A percentile compares a stretch with the other conserved stretches of the same genome.
Conservation (phyloP, 2,329 filamentous ascomycete genomes). For the Lecanicillium sp. region DNA sequence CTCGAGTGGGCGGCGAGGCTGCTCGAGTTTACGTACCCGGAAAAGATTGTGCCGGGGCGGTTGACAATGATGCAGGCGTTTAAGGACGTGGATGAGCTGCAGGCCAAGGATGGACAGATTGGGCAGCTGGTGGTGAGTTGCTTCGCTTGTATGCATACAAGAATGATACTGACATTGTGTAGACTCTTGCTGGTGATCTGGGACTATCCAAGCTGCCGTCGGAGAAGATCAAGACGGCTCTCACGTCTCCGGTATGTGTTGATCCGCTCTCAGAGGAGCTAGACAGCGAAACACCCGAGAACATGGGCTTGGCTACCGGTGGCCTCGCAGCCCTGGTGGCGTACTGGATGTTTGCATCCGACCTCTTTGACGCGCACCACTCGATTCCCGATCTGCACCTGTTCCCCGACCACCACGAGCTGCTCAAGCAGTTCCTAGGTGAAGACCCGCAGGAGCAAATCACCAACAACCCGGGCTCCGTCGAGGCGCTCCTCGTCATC, state of each 20-base stretch:
- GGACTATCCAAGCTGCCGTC: conserved; percentile 41
- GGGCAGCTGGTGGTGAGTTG: conserved; percentile 60
- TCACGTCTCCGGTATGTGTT: conserved; percentile 30
- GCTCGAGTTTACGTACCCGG: conserved; percentile 60
- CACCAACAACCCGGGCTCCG: conserved; percentile 41
- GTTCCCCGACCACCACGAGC: conserved; percentile 51
- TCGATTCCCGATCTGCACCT: conserved; percentile 45
- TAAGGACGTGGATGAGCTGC: conserved; percentile 52
- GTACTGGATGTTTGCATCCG: conserved; percentile 55
- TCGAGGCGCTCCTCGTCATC: conserved; percentile 52
- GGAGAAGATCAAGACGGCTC: conserved; percentile 37
- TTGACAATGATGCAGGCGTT: conserved; percentile 57
- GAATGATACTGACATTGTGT: conserved; percentile 7
- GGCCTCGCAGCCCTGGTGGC: conserved; percentile 52
- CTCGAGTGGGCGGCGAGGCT: conserved; percentile 57
- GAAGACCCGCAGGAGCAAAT: conserved; percentile 42
- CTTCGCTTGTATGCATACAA: conserved; percentile 2
- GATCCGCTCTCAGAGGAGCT: conserved; percentile 39
- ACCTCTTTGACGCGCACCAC: conserved; percentile 51
- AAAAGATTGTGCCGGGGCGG: conserved; percentile 53
- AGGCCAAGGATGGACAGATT: conserved; percentile 57
- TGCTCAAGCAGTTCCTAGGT: conserved; percentile 47
- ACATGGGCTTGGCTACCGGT: conserved; percentile 50
- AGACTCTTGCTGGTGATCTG: conserved; percentile 58
- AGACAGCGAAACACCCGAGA: conserved; percentile 37